These are phyloP conservation scores for Diaporthe batatas DNA, from an alignment of 2,329 filamentous ascomycete genomes.

Conservation along the genomic window DNA sequence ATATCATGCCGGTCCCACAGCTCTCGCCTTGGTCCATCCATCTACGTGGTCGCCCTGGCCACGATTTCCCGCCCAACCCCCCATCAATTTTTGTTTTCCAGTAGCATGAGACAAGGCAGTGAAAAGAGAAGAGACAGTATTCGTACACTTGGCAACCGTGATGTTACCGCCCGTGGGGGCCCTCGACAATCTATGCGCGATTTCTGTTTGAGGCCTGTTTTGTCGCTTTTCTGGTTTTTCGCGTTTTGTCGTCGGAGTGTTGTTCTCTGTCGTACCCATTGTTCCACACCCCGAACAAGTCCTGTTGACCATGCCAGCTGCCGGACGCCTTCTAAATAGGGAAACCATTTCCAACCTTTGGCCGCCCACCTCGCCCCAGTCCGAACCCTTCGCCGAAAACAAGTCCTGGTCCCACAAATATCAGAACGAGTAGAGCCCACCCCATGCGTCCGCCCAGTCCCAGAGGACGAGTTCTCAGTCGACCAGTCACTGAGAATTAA, in stretches of 20 bases:
- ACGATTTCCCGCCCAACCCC: constrained; percentile 24
- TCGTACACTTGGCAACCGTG: constrained; percentile 40
- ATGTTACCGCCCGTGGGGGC: constrained; percentile 41
- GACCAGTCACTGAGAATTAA: constrained; percentile 16
- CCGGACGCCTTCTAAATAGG: constrained; percentile 39
- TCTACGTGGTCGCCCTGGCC: constrained; percentile 34
- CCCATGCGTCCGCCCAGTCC: constrained; percentile 28
- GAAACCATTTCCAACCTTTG: constrained; percentile 31
- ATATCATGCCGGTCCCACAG: constrained; percentile 1
- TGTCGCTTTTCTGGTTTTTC: constrained; percentile 37
- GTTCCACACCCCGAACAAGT: constrained; percentile 32
- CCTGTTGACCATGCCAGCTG: constrained; percentile 36
- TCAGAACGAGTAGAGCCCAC: constrained; percentile 22
- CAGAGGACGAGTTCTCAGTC: constrained; percentile 26
- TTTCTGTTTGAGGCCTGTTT: constrained; percentile 37
- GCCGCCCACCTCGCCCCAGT: constrained; percentile 22
- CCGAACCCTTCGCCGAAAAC: constrained; percentile 35
- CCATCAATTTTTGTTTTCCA: constrained; percentile 34
- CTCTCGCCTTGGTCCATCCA: constrained; percentile 24
- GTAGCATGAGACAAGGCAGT: constrained; percentile 31
- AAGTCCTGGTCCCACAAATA: constrained; percentile 23
- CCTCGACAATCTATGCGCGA: constrained; percentile 41
- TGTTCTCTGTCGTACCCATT: constrained; percentile 36
- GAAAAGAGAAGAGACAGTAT: constrained; percentile 30
- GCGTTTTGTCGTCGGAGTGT: constrained; percentile 38